Evolutionary conservation across 768 basidiomycete genomes (phyloP).

Genomic region (Tephrocybe rancida): DNA sequence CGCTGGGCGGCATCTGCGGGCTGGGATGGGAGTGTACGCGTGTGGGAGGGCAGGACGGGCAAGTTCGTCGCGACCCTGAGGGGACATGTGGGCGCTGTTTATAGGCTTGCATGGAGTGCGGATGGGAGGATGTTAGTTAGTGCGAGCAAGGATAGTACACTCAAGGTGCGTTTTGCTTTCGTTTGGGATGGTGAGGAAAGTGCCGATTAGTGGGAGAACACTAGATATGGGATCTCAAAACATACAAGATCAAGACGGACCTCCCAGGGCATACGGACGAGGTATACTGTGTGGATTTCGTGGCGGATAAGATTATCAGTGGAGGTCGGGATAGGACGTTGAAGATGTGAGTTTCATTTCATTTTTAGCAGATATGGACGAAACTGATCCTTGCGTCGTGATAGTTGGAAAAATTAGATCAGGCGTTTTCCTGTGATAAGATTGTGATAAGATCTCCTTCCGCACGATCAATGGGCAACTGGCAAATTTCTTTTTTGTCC

Average conservation of each 20-base stretch:
- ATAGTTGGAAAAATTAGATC: constrained; percentile 25
- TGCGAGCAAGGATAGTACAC: constrained; percentile 93
- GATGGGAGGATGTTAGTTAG: constrained; percentile 91
- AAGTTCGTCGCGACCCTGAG: constrained; percentile 90
- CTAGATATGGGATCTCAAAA: constrained; percentile 96
- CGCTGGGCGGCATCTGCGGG: constrained; percentile 89
- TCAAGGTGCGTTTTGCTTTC: constrained; percentile 66
- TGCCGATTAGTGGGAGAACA: background rate
- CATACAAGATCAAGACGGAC: constrained; percentile 92
- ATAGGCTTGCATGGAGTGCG: constrained; percentile 93
- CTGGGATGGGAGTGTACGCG: constrained; percentile 87
- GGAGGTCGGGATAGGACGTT: constrained; percentile 92
- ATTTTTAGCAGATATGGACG: background rate
- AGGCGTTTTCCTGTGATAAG: no score
- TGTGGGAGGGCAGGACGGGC: constrained; percentile 87
- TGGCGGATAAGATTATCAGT: constrained; percentile 98
- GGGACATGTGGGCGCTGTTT: constrained; percentile 94
- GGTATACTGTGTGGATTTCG: constrained; percentile 98
- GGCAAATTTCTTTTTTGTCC: no score
- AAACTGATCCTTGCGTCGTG: background rate
- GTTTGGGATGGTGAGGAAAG: background rate
- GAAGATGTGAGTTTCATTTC: constrained; percentile 79
- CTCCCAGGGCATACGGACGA: constrained; percentile 97
- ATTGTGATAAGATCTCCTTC: no score
- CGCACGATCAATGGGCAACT: no score